phyloP scores from a whole-genome alignment of 176 grass and related monocot species.

The Guadua angustifolia region DNA sequence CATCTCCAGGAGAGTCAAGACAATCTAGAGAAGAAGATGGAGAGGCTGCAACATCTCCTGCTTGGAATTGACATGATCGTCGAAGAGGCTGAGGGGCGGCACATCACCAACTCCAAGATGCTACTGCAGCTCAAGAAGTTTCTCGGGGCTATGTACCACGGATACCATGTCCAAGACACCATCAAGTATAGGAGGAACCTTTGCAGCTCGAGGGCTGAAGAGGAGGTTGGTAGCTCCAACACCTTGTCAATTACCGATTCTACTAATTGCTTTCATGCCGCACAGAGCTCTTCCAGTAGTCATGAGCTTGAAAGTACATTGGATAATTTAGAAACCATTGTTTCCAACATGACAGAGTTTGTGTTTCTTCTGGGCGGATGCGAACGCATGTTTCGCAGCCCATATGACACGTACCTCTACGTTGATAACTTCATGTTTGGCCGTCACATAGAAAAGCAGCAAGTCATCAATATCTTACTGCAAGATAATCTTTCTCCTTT shows the following conservation, averaged over 20 bases:
- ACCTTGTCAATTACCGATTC: background rate
- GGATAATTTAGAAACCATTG: background rate
- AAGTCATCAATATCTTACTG: background rate
- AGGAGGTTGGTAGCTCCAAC: constrained; percentile 3
- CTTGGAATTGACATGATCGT: background rate
- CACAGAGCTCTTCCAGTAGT: background rate
- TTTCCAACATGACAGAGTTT: constrained; percentile 19
- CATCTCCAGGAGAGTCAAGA: constrained; percentile 1
- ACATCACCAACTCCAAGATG: constrained; percentile 45
- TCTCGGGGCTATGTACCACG: constrained; percentile 31
- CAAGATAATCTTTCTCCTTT: constrained; percentile 1
- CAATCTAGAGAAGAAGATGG: constrained; percentile 21
- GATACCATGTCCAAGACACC: constrained; percentile 24
- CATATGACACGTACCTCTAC: constrained; percentile 27
- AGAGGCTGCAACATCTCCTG: constrained; percentile 42
- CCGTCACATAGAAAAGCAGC: background rate
- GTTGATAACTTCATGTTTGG: constrained; percentile 27
- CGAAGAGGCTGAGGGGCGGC: constrained; percentile 31
- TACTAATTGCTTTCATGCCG: background rate
- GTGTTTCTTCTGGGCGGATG: background rate
- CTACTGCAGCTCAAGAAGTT: constrained; percentile 38
- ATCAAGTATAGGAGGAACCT: background rate
- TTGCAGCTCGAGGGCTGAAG: background rate
- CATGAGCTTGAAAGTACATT: background rate
- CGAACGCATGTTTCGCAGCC: background rate